phyloP scores from a whole-genome alignment of 306 rosid species.

The Adenanthera pavonina region DNA sequence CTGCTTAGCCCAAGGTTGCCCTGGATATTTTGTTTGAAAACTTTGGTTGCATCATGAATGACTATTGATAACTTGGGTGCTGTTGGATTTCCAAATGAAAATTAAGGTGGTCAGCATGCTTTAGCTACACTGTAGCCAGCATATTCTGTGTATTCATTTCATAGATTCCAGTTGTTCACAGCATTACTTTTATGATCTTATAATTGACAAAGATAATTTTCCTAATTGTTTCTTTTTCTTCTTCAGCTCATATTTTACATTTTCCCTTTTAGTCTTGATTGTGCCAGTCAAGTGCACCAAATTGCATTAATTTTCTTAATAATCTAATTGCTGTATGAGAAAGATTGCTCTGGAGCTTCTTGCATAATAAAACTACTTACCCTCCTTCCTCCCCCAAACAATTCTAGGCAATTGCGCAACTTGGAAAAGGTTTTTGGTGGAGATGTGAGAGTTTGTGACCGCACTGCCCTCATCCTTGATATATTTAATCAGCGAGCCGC shows the following conservation, averaged over 20 bases:
- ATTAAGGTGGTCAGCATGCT: slow-evolving; percentile 22
- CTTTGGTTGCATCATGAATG: slow-evolving; percentile 23
- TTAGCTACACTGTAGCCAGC: slow-evolving; percentile 17
- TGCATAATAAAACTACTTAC: slow-evolving; percentile 29
- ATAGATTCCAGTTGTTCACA: slow-evolving; percentile 7
- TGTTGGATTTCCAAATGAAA: slow-evolving; percentile 21
- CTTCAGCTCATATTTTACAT: slow-evolving; percentile 13
- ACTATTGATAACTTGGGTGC: slow-evolving; percentile 5
- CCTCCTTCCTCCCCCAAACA: slow-evolving; percentile 6
- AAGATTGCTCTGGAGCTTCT: slow-evolving; percentile 34
- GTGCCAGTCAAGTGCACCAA: slow-evolving; percentile 23
- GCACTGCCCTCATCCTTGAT: slow-evolving; percentile 92
- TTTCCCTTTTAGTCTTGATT: slow-evolving; percentile 22
- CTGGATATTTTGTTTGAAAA: slow-evolving; percentile 28
- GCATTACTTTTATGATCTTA: neutral
- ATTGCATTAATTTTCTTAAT: slow-evolving; percentile 13
- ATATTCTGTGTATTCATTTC: slow-evolving; percentile 8
- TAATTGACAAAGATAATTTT: neutral
- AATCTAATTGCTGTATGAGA: slow-evolving; percentile 18
- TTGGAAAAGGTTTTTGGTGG: slow-evolving; percentile 94
- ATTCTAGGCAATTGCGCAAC: slow-evolving; percentile 85
- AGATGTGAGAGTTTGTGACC: slow-evolving; percentile 96
- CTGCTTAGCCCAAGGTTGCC: slow-evolving; percentile 30
- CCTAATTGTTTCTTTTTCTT: slow-evolving; percentile 2
- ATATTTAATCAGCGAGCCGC: slow-evolving; percentile 98